Evolutionary conservation across 148 eudicot genomes (phyloP).

Genomic region (Persicaria tinctoria): DNA sequence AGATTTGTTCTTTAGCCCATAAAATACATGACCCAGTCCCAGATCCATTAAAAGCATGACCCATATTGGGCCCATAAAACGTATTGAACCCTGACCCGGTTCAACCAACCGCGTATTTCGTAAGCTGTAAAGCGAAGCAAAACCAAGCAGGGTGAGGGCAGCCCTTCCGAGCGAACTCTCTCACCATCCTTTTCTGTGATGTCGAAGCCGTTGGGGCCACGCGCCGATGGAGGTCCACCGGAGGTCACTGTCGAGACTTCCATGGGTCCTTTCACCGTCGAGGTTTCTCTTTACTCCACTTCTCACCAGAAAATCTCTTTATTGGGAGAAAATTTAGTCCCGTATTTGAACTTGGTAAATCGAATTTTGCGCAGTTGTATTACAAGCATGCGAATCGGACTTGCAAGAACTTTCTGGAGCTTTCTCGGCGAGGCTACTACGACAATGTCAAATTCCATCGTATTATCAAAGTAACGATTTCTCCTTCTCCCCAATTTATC

Average conservation of each 20-base stretch:
- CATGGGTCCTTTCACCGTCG: slow-evolving; percentile 88
- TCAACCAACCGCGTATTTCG: not conserved
- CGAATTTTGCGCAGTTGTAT: slow-evolving; percentile 38
- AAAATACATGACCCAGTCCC: not conserved
- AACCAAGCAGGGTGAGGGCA: too few species aligned
- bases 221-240: slow-evolving; percentile 70
- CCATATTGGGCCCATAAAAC: not conserved
- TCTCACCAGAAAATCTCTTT: not conserved
- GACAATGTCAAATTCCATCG: slow-evolving; percentile 83
- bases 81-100: not conserved
- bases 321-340: not conserved
- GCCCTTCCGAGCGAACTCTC: not conserved
- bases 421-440: slow-evolving; percentile 81
- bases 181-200: not conserved
- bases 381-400: slow-evolving; percentile 91
- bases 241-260: slow-evolving; percentile 93
- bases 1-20: not conserved
- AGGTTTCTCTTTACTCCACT: slow-evolving; percentile 29
- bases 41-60: not conserved
- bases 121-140: too few species aligned
- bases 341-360: not conserved
- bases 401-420: slow-evolving; percentile 79
- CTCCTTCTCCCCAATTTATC: not conserved
- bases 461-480: slow-evolving; percentile 52
- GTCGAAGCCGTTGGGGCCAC: slow-evolving; percentile 14